Evolutionary conservation across 2,329 filamentous ascomycete species (phyloP), one percentile per base, ranked within the genome.

Genomic region (Sclerotiophoma versabilis): DNA sequence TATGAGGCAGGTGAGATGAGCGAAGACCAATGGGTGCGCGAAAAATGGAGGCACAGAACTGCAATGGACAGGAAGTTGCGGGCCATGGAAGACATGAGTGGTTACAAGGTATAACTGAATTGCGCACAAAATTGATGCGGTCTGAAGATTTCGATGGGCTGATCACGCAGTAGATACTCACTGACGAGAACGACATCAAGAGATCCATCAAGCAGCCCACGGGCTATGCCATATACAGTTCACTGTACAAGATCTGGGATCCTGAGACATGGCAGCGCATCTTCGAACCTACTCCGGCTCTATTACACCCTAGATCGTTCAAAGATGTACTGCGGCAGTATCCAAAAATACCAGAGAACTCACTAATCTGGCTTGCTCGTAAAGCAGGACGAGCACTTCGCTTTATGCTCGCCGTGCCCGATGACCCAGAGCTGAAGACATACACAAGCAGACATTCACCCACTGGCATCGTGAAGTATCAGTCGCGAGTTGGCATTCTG

Each of bases 341-440:
- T 3, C 2, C 3, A 5, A 9, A 23, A n/a, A 11, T 8, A 9
- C 25, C 12, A 15, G 14, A n/a, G 9, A 41, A 22, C 11, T 30
- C 29, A 2, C 6, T 54, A 0, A 25, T 19, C 7, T 29, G 17
- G 27, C 5, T 44, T 1, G 6, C 51, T 32, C 15, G 49, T 44
- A 45, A 30, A 9, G 44, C 42, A 2, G 52, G 54, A 34, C 61
- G 47, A 39, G 44, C 61, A 4, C 32, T 54, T 5, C 59, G 64
- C 11, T 54, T 49, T 19, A 23, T 65, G 6, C 54, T 68, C n/a
- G 48, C 57, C 8, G 51, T 53, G 15, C 58, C 63, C 2, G 51
- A 49, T 2, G 47, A 60, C 15, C 37, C 49, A 14, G 49, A 48
- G 8, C 37, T 48, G 2, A 63, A 63, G 20, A 59, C 57, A 7